These are phyloP conservation scores for Kwoniella sp. DNA, from an alignment of 768 basidiomycete species.

Conservation along the genomic window DNA sequence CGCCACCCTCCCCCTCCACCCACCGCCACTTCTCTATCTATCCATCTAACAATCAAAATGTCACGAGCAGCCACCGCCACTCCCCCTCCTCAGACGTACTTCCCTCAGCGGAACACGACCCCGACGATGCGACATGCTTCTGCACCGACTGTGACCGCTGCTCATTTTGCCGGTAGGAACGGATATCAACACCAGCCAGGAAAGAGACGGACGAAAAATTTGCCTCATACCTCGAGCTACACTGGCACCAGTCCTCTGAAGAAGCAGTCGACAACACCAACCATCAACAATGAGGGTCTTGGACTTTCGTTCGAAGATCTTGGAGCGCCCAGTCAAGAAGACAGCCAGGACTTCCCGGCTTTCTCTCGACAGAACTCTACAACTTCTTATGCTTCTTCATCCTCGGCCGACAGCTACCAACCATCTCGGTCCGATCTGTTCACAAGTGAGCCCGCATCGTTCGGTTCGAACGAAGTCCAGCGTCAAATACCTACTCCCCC, in stretches of 20 bases:
- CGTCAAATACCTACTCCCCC: constrained; percentile 7
- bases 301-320: constrained; percentile 28
- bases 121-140: constrained; percentile 44
- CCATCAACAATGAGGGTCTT: constrained; percentile 6
- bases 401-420: constrained; percentile 18
- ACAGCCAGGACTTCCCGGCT: not conserved
- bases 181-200: constrained; percentile 16
- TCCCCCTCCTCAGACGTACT: constrained; percentile 44
- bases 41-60: constrained; percentile 26
- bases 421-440: constrained; percentile 1
- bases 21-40: constrained; percentile 6
- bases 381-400: constrained; percentile 12
- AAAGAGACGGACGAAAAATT: constrained; percentile 16
- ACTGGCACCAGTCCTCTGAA: constrained; percentile 13
- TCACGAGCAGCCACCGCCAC: constrained; percentile 44
- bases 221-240: constrained; percentile 6
- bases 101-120: constrained; percentile 41
- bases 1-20: constrained; percentile 40
- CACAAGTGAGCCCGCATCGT: not conserved
- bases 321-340: constrained; percentile 4
- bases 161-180: constrained; percentile 21
- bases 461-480: not conserved
- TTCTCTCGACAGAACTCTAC: constrained; percentile 12
- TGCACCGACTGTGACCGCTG: constrained; percentile 20
- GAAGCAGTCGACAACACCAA: constrained; percentile 1